phyloP scores from a whole-genome alignment of 345 rosid species.

The Dovyalis caffra region DNA sequence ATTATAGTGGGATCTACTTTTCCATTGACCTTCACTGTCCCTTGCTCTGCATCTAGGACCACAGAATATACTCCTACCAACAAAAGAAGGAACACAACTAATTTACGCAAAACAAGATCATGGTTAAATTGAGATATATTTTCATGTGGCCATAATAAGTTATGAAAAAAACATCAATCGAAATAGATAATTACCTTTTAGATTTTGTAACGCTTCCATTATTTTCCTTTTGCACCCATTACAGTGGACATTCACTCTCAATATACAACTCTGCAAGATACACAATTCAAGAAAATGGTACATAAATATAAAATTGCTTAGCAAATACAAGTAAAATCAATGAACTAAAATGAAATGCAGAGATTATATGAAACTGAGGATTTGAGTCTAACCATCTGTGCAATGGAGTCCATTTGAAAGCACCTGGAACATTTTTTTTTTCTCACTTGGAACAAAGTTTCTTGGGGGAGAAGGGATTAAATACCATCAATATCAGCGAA shows the following conservation, averaged over 20 bases:
- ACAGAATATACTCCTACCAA: slow-evolving; percentile 18
- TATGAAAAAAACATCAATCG: not conserved
- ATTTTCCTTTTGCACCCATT: slow-evolving; percentile 24
- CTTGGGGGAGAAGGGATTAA: too few relatives aligned
- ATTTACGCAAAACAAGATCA: too few relatives aligned
- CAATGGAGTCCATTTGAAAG: not conserved
- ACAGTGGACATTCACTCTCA: slow-evolving; percentile 21
- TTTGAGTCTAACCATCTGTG: not conserved
- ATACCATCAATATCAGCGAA: too few relatives aligned
- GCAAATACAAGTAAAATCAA: too few relatives aligned
- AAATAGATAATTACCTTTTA: slow-evolving; percentile 13
- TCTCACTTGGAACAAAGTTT: too few relatives aligned
- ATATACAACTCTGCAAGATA: not conserved
- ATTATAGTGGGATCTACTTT: slow-evolving; percentile 18
- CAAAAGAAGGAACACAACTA: not conserved
- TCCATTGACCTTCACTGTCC: slow-evolving; percentile 17
- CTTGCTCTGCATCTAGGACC: slow-evolving; percentile 22
- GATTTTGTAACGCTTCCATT: slow-evolving; percentile 29
- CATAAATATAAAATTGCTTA: not conserved
- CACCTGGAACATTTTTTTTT: not conserved
- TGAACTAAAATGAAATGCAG: too few relatives aligned
- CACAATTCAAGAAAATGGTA: not conserved
- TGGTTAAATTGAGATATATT: too few relatives aligned
- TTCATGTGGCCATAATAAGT: too few relatives aligned
- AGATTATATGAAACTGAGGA: too few relatives aligned